A percentile compares a stretch with the other conserved stretches of the same genome.
Evolutionary conservation across 1,284 basidiomycete genomes (phyloP).

Genomic region (Cryptococcus maquisensis): DNA sequence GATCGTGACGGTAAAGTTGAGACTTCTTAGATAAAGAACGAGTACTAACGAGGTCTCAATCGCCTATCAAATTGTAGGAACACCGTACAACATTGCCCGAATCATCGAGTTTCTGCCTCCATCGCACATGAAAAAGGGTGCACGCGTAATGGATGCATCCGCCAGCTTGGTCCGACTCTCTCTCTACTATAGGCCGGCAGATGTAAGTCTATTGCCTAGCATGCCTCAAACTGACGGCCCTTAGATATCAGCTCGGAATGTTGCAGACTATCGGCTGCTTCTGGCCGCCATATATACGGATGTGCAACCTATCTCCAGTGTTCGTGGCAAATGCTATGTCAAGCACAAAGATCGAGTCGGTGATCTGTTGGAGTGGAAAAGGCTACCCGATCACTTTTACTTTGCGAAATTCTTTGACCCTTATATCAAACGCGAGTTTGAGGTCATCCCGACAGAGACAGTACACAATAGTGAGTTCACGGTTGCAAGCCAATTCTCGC

Average conservation of each 20-base stretch:
- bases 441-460: slow-evolving; percentile 81
- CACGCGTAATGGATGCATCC: slow-evolving; percentile 12
- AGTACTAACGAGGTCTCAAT: neutral
- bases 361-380: slow-evolving; percentile 91
- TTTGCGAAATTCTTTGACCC: slow-evolving; percentile 92
- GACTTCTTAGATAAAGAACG: neutral
- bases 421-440: slow-evolving; percentile 97
- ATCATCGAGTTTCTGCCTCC: slow-evolving; percentile 93
- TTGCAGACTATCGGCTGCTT: slow-evolving; percentile 81
- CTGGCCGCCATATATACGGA: slow-evolving; percentile 94
- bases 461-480: slow-evolving; percentile 76
- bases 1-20: slow-evolving; percentile 67
- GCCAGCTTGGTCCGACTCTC: slow-evolving; percentile 67
- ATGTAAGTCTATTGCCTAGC: slow-evolving; percentile 40
- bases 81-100: slow-evolving; percentile 86
- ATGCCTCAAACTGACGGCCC: neutral
- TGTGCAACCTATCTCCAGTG: slow-evolving; percentile 84
- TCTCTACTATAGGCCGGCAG: slow-evolving; percentile 80
- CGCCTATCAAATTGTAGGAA: slow-evolving; percentile 28
- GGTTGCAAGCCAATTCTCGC: neutral
- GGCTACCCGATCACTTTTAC: slow-evolving; percentile 89
- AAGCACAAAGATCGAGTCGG: slow-evolving; percentile 90
- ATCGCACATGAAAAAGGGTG: slow-evolving; percentile 37
- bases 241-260: slow-evolving; percentile 49
- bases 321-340: slow-evolving; percentile 87